Percentiles rank a stretch among this genome's conserved stretches.
Conservation (phyloP, 2,329 filamentous ascomycete genomes). For the Trichoderma sp. region DNA sequence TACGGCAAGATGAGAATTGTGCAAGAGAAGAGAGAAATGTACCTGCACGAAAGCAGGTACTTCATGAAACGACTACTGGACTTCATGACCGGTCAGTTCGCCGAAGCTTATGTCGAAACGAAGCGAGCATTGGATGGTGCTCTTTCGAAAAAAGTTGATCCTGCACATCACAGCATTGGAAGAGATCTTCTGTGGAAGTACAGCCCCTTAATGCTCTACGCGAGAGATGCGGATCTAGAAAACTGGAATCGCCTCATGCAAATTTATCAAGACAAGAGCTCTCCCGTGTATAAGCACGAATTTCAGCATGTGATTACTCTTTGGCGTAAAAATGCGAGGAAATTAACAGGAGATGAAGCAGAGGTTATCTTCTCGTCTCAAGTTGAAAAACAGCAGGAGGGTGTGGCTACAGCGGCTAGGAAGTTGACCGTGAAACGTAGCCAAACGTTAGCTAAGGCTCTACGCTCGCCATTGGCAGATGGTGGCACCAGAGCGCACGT, state of each 20-base stretch:
- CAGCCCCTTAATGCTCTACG: slow-evolving; percentile 81
- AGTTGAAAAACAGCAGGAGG: slow-evolving; percentile 80
- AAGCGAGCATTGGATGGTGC: slow-evolving; percentile 62
- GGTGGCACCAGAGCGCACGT: slow-evolving; percentile 48
- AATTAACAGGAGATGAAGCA: slow-evolving; percentile 71
- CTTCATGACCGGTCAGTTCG: slow-evolving; percentile 80
- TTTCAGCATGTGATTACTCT: slow-evolving; percentile 73
- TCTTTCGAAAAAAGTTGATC: slow-evolving; percentile 65
- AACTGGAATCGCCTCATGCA: slow-evolving; percentile 81
- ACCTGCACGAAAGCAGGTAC: slow-evolving; percentile 68
- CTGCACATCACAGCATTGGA: slow-evolving; percentile 67
- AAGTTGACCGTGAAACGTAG: slow-evolving; percentile 93
- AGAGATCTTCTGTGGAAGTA: slow-evolving; percentile 82
- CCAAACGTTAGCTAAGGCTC: slow-evolving; percentile 75
- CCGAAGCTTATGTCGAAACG: slow-evolving; percentile 68
- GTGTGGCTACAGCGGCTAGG: slow-evolving; percentile 70
- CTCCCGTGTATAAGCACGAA: slow-evolving; percentile 75
- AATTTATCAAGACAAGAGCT: slow-evolving; percentile 75
- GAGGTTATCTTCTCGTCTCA: slow-evolving; percentile 87
- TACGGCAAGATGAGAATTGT: slow-evolving; percentile 90
- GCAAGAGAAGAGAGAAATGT: slow-evolving; percentile 90
- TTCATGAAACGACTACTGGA: slow-evolving; percentile 80
- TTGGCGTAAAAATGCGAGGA: slow-evolving; percentile 78
- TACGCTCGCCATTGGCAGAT: slow-evolving; percentile 67
- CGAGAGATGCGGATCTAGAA: slow-evolving; percentile 75